These are phyloP conservation scores for Coelastrella sp. DNA, from an alignment of 139 green algal species.

Conservation along the genomic window DNA sequence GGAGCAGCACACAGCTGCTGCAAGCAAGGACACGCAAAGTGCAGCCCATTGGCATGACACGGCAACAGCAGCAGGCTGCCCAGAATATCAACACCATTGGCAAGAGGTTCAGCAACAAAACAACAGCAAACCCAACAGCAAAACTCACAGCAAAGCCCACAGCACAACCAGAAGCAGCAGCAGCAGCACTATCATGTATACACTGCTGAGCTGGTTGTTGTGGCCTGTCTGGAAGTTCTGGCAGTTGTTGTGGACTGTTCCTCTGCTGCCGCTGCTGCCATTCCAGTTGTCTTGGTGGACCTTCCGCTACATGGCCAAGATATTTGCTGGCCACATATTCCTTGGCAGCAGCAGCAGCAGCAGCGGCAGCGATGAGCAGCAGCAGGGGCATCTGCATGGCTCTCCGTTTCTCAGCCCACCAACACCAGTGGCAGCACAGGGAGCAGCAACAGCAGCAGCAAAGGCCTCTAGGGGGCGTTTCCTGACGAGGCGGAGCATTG, in stretches of 20 bases:
- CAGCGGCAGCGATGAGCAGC: background rate
- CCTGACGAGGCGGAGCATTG: constrained; percentile 32
- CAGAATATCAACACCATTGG: background rate
- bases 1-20: background rate
- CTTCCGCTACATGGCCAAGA: background rate
- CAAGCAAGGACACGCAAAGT: too few relatives aligned
- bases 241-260: background rate
- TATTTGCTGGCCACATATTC: background rate
- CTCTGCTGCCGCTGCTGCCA: background rate
- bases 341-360: background rate
- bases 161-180: too few relatives aligned
- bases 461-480: background rate
- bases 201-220: background rate
- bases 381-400: background rate
- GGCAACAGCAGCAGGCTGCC: constrained; percentile 5
- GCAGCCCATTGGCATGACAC: background rate
- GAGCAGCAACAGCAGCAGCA: constrained; percentile 20
- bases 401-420: background rate
- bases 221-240: background rate
- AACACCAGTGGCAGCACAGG: background rate
- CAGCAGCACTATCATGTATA: background rate
- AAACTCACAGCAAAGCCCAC: background rate
- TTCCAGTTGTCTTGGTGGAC: background rate
- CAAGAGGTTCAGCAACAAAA: background rate
- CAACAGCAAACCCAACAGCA: background rate